Evolutionary conservation across 1,139 yeast genomes (phyloP).

Genomic region (Sugiyamaella sp.): DNA sequence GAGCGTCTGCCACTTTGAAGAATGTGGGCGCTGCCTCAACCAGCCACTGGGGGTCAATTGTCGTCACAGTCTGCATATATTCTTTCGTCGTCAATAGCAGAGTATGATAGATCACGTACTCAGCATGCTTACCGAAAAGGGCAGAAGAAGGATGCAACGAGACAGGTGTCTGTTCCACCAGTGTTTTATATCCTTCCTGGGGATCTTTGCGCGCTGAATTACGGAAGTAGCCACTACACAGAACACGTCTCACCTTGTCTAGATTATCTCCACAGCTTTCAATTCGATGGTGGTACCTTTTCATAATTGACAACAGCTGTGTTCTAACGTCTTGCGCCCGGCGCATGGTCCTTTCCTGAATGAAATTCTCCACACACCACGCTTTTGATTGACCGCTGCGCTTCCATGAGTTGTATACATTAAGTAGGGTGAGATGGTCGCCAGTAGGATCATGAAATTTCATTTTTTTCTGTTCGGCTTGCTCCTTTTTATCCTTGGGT

Average conservation of each 20-base stretch:
- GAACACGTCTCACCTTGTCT: constrained; percentile 66
- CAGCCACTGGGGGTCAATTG: constrained; percentile 84
- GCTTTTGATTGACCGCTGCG: constrained; percentile 58
- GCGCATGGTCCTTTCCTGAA: constrained; percentile 78
- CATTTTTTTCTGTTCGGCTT: constrained; percentile 77
- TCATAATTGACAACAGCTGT: constrained; percentile 69
- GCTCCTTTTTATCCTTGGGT: constrained; percentile 75
- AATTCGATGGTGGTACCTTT: constrained; percentile 54
- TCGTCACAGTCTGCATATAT: constrained; percentile 87
- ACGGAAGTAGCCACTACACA: constrained; percentile 87
- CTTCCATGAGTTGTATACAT: constrained; percentile 80
- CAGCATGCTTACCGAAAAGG: constrained; percentile 70
- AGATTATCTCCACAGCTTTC: constrained; percentile 57
- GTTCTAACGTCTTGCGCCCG: constrained; percentile 78
- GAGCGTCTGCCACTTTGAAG: constrained; percentile 61
- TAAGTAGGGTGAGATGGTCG: constrained; percentile 82
- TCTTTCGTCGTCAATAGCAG: constrained; percentile 80
- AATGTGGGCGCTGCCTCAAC: constrained; percentile 84
- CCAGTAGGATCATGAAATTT: constrained; percentile 79
- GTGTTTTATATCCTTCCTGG: constrained; percentile 75
- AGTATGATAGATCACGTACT: constrained; percentile 83
- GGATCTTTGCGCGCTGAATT: constrained; percentile 80
- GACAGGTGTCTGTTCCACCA: constrained; percentile 77
- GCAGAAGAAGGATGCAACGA: constrained; percentile 89
- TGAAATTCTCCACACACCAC: constrained; percentile 83